phyloP scores from a whole-genome alignment of 805 yeast species.

The Pichia sporocuriosa region DNA sequence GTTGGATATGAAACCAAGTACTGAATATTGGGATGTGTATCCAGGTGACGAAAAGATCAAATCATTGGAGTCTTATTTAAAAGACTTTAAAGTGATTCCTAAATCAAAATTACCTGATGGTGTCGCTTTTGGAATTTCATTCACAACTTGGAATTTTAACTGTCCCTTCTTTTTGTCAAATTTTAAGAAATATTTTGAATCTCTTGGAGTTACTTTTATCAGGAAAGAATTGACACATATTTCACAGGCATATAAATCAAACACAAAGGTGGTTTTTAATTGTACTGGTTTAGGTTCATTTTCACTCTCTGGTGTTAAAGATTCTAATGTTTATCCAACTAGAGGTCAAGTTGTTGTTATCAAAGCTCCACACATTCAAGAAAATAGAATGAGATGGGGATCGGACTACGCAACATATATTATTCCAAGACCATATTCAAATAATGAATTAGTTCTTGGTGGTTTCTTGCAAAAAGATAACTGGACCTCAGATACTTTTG shows the following conservation, averaged over 20 bases:
- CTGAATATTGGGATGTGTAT: constrained; percentile 49
- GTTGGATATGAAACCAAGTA: constrained; percentile 45
- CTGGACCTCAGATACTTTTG: constrained; percentile 55
- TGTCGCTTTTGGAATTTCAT: constrained; percentile 47
- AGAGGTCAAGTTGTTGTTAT: constrained; percentile 77
- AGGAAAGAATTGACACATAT: constrained; percentile 46
- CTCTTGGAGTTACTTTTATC: constrained; percentile 45
- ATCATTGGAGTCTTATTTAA: constrained; percentile 43
- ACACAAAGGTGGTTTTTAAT: constrained; percentile 52
- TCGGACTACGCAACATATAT: constrained; percentile 54
- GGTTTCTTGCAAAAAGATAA: constrained; percentile 63
- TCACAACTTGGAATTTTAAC: constrained; percentile 63
- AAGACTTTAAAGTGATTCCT: constrained; percentile 37
- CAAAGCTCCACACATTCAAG: constrained; percentile 59
- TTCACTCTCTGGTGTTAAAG: constrained; percentile 58
- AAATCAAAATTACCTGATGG: constrained; percentile 42
- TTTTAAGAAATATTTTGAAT: constrained; percentile 38
- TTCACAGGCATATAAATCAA: constrained; percentile 41
- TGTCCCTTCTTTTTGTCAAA: constrained; percentile 55
- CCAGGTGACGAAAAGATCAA: constrained; percentile 43
- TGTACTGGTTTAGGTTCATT: constrained; percentile 73
- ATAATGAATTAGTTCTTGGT: constrained; percentile 65
- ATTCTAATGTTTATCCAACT: constrained; percentile 57
- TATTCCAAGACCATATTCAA: constrained; percentile 64
- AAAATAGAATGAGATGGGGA: constrained; percentile 60